These are phyloP conservation scores for Penicillium sp. DNA, from an alignment of 2,329 filamentous ascomycete species.

Conservation along the genomic window DNA sequence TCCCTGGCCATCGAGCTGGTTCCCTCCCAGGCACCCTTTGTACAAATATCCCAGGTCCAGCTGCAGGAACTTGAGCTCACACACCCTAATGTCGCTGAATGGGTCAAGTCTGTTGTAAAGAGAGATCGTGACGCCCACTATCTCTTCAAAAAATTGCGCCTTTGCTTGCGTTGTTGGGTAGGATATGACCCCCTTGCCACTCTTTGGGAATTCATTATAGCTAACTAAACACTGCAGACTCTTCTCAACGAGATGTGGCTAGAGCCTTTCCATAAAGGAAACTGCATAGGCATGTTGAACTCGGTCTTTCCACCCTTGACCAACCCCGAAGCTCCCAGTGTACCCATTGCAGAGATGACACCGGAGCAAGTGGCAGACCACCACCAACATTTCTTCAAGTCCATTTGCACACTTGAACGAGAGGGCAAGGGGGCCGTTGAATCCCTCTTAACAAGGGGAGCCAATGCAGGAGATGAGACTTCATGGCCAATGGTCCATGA, in stretches of 20 bases:
- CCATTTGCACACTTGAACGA: slow-evolving; percentile 56
- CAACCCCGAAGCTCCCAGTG: slow-evolving; percentile 45
- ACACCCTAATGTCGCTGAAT: slow-evolving; percentile 53
- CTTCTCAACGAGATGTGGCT: slow-evolving; percentile 63
- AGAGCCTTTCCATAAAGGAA: slow-evolving; percentile 60
- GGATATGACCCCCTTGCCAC: slow-evolving; percentile 32
- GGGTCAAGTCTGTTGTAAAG: slow-evolving; percentile 51
- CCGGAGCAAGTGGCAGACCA: slow-evolving; percentile 51
- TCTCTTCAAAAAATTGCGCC: slow-evolving; percentile 59
- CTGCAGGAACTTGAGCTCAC: slow-evolving; percentile 47
- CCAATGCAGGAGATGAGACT: slow-evolving; percentile 48
- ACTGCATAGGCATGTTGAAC: slow-evolving; percentile 65
- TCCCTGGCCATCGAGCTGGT: slow-evolving; percentile 45
- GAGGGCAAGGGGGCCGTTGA: slow-evolving; percentile 52
- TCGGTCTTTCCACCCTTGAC: slow-evolving; percentile 60
- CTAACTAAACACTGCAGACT: slow-evolving; percentile 32
- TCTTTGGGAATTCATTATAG: not conserved
- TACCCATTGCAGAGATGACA: slow-evolving; percentile 40
- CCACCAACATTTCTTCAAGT: slow-evolving; percentile 60
- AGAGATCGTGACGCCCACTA: slow-evolving; percentile 52
- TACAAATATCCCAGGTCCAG: slow-evolving; percentile 46
- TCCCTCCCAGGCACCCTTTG: slow-evolving; percentile 14
- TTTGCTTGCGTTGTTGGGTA: slow-evolving; percentile 62
- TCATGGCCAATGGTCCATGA: slow-evolving; percentile 52
- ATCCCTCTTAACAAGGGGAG: slow-evolving; percentile 52